Evolutionary conservation across 2,329 filamentous ascomycete genomes (phyloP).

Genomic region (Aphanocladium album): DNA sequence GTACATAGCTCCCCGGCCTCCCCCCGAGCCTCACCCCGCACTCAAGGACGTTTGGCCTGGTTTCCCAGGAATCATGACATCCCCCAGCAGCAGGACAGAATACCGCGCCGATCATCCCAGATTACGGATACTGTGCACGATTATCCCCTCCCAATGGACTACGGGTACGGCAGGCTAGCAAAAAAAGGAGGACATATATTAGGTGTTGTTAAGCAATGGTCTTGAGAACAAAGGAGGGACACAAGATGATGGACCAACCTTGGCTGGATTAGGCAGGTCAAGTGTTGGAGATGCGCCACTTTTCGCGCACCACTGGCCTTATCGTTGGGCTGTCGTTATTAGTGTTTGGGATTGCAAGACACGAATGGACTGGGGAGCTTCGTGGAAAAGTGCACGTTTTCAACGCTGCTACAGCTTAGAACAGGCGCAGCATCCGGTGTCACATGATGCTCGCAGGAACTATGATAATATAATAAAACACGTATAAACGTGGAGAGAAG

Average conservation of each 20-base stretch:
- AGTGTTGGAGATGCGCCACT: background rate
- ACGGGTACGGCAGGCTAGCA: background rate
- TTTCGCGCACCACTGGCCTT: background rate
- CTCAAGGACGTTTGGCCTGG: background rate
- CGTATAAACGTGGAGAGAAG: background rate
- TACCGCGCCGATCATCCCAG: background rate
- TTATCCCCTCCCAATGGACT: background rate
- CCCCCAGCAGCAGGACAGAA: background rate
- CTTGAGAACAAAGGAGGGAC: background rate
- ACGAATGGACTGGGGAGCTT: background rate
- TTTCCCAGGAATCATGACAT: background rate
- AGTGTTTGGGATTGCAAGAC: background rate
- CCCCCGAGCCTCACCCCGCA: background rate
- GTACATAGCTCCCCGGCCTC: background rate
- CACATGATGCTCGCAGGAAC: too few species aligned
- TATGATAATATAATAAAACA: too few species aligned
- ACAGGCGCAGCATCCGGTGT: too few species aligned
- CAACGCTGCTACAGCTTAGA: background rate
- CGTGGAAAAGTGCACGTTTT: background rate
- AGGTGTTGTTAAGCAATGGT: background rate
- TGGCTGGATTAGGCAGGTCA: constrained; percentile 1
- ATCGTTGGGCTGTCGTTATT: background rate
- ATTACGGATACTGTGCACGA: background rate
- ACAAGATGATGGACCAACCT: background rate
- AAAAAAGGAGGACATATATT: background rate